Conservation (phyloP, 2,329 filamentous ascomycete genomes). For the Orbilia oligospora region DNA sequence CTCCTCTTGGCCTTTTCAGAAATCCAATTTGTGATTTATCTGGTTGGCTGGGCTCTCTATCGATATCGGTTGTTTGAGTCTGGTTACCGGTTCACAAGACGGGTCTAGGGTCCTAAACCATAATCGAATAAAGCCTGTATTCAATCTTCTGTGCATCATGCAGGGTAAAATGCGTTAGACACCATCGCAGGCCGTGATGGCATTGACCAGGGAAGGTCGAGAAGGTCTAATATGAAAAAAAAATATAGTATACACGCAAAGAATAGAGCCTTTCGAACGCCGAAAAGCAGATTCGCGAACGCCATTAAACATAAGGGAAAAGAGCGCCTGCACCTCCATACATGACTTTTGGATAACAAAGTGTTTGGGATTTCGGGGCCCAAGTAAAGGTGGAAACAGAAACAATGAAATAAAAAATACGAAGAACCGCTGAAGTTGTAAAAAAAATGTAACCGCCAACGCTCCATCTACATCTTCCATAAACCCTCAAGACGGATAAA, state of each 20-base stretch:
- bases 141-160: background rate
- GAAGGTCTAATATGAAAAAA: constrained; percentile 8
- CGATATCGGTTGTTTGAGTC: constrained; percentile 34
- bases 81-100: constrained; percentile 8
- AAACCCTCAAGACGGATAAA: background rate
- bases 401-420: background rate
- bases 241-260: constrained; percentile 11
- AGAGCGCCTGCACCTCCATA: background rate
- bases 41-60: constrained; percentile 37
- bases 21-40: constrained; percentile 14
- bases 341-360: constrained; percentile 12
- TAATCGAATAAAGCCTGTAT: background rate
- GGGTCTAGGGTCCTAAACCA: background rate
- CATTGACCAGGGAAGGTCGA: background rate
- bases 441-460: background rate
- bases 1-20: constrained; percentile 20
- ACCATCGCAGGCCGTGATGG: background rate
- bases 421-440: background rate
- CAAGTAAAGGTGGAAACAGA: background rate
- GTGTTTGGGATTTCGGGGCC: background rate
- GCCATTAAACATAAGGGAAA: constrained; percentile 6
- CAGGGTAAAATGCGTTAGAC: constrained; percentile 10
- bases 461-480: constrained; percentile 19
- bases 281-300: constrained; percentile 4
- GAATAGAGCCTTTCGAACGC: constrained; percentile 1